Conservation (phyloP, 2,329 filamentous ascomycete genomes). For the Teratosphaeria zuluensis region DNA sequence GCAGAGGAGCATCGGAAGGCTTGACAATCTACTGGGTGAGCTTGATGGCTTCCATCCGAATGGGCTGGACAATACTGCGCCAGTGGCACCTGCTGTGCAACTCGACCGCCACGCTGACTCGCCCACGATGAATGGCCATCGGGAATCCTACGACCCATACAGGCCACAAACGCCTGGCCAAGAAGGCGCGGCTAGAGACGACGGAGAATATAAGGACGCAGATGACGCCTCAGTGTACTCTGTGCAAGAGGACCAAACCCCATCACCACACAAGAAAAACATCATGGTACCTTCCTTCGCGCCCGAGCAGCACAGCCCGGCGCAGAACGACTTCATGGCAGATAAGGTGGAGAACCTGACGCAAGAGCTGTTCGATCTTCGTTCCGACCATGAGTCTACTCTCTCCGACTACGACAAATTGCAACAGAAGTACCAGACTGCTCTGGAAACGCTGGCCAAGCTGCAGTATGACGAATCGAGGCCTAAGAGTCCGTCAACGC, state of each 20-base stretch:
- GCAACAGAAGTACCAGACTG: constrained; percentile 82
- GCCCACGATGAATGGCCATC: constrained; percentile 14
- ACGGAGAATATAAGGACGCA: constrained; percentile 11
- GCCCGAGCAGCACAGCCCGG: constrained; percentile 49
- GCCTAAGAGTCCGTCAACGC: constrained; percentile 60
- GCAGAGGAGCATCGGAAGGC: constrained; percentile 85
- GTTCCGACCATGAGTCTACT: constrained; percentile 80
- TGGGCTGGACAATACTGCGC: constrained; percentile 24
- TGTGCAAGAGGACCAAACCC: background rate
- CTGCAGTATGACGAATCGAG: constrained; percentile 59
- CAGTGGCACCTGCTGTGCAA: constrained; percentile 7
- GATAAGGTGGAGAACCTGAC: constrained; percentile 89
- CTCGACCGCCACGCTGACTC: background rate
- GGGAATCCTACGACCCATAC: constrained; percentile 18
- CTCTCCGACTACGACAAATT: constrained; percentile 72
- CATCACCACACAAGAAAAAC: background rate
- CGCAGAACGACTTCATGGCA: constrained; percentile 74
- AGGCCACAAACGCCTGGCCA: constrained; percentile 6
- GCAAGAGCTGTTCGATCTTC: constrained; percentile 82
- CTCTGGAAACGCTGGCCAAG: constrained; percentile 69
- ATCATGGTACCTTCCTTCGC: constrained; percentile 27
- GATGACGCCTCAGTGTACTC: constrained; percentile 4
- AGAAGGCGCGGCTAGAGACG: constrained; percentile 1
- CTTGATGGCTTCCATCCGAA: constrained; percentile 46
- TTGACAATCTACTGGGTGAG: constrained; percentile 86